phyloP scores from a whole-genome alignment of 192 early-diverging fungal genomes.

The Lobulomyces angularis region DNA sequence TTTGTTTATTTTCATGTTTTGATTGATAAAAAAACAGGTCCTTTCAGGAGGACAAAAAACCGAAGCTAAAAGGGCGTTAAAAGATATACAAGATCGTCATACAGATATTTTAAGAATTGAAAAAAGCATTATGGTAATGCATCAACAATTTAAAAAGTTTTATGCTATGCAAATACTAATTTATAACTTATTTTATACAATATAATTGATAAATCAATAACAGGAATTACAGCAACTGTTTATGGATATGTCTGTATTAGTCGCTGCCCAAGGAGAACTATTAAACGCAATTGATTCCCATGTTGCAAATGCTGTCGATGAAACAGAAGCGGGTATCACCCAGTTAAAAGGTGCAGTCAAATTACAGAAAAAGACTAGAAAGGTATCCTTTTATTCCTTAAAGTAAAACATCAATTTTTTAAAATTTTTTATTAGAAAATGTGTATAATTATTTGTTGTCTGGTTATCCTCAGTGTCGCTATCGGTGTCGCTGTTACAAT shows the following conservation, averaged over 20 bases:
- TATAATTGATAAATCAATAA: background rate
- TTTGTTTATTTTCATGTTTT: background rate
- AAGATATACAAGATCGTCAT: conserved; percentile 75
- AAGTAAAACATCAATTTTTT: conserved; percentile 4
- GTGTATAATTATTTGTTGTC: conserved; percentile 38
- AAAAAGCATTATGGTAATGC: conserved; percentile 70
- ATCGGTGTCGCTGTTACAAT: conserved; percentile 25
- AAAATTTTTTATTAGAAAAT: conserved; percentile 27
- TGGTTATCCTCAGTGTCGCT: conserved; percentile 17
- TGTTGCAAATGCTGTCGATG: conserved; percentile 40
- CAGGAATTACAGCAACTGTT: conserved; percentile 82
- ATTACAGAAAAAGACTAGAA: conserved; percentile 40
- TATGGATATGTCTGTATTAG: conserved; percentile 75
- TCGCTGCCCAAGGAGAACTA: conserved; percentile 60
- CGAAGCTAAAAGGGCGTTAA: conserved; percentile 59
- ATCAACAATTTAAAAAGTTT: background rate
- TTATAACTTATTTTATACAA: background rate
- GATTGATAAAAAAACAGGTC: conserved; percentile 27
- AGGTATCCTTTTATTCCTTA: conserved; percentile 11
- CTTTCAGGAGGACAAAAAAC: conserved; percentile 54
- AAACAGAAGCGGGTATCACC: conserved; percentile 48
- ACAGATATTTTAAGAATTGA: conserved; percentile 80
- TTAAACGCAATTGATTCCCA: conserved; percentile 60
- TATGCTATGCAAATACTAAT: background rate
- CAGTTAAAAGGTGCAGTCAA: conserved; percentile 48